Percentiles rank a stretch among this genome's conserved stretches.
Conservation (phyloP, 208 protist genomes). For the Acanthamoeba culbertsoni region DNA sequence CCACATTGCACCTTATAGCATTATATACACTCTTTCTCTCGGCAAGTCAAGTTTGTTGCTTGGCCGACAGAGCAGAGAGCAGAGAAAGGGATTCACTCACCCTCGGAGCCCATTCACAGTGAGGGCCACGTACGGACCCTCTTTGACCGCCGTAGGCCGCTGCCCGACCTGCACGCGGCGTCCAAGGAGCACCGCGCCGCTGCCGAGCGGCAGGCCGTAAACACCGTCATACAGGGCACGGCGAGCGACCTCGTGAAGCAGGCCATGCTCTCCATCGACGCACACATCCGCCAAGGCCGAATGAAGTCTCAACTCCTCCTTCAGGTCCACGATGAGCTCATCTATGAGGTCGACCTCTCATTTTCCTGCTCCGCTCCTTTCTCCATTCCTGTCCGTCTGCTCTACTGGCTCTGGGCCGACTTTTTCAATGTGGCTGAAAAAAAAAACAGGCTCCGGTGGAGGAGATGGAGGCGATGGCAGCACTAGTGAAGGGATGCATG, state of each 20-base stretch:
- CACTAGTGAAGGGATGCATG: neutral
- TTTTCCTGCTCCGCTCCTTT: no score
- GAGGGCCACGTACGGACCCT: conserved; percentile 13
- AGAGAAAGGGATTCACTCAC: no score
- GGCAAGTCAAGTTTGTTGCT: neutral
- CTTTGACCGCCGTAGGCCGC: neutral
- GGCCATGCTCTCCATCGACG: neutral
- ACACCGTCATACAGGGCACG: conserved; percentile 46
- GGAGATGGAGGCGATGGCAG: neutral
- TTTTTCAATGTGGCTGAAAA: no score
- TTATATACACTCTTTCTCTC: neutral
- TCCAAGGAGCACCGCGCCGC: neutral
- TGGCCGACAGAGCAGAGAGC: no score
- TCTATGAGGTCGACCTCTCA: conserved; percentile 55
- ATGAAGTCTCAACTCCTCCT: neutral
- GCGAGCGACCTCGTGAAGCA: conserved; percentile 53
- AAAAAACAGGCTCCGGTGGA: neutral
- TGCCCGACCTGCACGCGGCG: neutral
- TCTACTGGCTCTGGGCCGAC: no score
- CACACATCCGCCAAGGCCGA: neutral
- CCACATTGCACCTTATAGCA: no score
- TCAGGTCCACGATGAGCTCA: conserved; percentile 57
- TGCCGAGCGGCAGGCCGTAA: conserved; percentile 40
- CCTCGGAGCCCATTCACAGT: neutral
- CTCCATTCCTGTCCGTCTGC: no score